Evolutionary conservation across 2,329 filamentous ascomycete genomes (phyloP), one percentile per base, ranked within the genome.

Genomic region (Clarireedia monteithiana): DNA sequence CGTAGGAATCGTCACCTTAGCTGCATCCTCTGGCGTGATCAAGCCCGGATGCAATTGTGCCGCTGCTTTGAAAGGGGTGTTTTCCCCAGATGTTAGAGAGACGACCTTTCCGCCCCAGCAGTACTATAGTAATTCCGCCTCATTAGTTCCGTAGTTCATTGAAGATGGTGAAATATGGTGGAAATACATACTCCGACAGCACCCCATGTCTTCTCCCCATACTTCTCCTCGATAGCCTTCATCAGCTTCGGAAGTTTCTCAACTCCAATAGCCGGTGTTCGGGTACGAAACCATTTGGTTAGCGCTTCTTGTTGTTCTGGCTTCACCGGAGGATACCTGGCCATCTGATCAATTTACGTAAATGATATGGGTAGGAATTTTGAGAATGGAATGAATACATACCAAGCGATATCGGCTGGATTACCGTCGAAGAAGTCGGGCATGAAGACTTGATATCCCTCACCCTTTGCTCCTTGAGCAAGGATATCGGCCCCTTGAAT

Each of bases 341-440:
- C 30, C 30, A 34, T 4, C 2, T 6, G 23, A n/a, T 48, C 27
- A 20, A 15, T 27, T 6, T 12, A 9, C 14, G 48, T 46, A 20
- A 17, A 46, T 20, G 6, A 46, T 20, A 23, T 34, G 1, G 6
- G 10, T 14, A 15, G 3, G 12, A 49, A 49, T 3, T 5, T n/a
- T 15, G 2, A 27, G 34, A 15, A 3, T 14, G 30, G 10, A 12
- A 34, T 12, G 30, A 34, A 7, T 14, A 53, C 42, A 67, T 81
- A 81, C 72, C 77, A 77, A 24, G 61, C 47, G 80, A 77, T 53
- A 76, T 81, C 17, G 52, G 6, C 66, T 48, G 61, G 60, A 7
- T 49, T 39, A 68, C 88, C 90, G 57, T 87, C 80, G 76, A 96
- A 95, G 79, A 89, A 92, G 73, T 96, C 91, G 26, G 91, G 91